phyloP scores from a whole-genome alignment of 2,329 filamentous ascomycete genomes.

The Sordariomycetes sp. region DNA sequence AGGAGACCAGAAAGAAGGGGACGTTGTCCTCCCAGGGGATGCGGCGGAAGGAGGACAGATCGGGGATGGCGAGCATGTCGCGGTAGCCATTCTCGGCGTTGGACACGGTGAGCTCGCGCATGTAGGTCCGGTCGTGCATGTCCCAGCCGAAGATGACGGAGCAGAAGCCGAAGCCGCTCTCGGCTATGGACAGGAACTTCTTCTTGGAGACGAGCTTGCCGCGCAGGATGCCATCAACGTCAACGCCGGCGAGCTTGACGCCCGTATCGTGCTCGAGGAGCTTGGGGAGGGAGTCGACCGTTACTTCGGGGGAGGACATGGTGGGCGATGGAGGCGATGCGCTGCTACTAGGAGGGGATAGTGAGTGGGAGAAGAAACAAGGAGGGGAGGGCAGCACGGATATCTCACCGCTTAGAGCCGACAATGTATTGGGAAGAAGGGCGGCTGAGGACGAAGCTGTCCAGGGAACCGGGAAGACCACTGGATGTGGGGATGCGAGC shows the following conservation, averaged over 20 bases:
- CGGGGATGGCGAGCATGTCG: constrained; percentile 74
- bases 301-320: constrained; percentile 32
- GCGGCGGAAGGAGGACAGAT: constrained; percentile 67
- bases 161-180: constrained; percentile 83
- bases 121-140: constrained; percentile 90
- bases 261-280: constrained; percentile 63
- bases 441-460: too few relatives aligned
- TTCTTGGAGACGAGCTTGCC: constrained; percentile 89
- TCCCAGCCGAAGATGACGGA: constrained; percentile 95
- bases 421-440: too few relatives aligned
- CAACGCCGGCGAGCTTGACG: constrained; percentile 81
- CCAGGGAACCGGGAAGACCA: too few relatives aligned
- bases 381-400: too few relatives aligned
- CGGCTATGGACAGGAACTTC: constrained; percentile 80
- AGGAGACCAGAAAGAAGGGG: constrained; percentile 78
- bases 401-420: too few relatives aligned
- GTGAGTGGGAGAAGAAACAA: background rate
- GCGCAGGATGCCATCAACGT: constrained; percentile 79
- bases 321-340: constrained; percentile 2
- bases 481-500: too few relatives aligned
- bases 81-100: constrained; percentile 87
- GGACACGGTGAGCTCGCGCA: constrained; percentile 74
- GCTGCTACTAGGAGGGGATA: background rate
- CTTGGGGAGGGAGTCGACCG: constrained; percentile 53
- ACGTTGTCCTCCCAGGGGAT: constrained; percentile 88